Evolutionary conservation across 1,284 basidiomycete genomes (phyloP).

Genomic region (Fomitopsis palustris): DNA sequence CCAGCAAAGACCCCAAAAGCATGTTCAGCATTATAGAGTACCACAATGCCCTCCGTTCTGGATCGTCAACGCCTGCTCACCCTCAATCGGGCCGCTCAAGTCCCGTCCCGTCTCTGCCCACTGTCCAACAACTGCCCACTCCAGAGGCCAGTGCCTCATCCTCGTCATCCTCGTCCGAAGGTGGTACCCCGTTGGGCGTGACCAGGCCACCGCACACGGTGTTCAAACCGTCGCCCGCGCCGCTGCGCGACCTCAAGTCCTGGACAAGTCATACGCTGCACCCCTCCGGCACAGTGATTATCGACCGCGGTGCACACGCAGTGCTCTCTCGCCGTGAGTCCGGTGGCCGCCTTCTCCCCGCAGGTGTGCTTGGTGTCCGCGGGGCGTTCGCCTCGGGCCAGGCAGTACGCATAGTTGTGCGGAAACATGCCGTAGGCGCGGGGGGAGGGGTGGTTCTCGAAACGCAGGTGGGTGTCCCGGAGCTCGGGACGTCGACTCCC

Average conservation of each 20-base stretch:
- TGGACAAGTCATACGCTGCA: constrained; percentile 94
- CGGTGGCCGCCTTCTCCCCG: constrained; percentile 88
- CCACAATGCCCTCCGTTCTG: constrained; percentile 43
- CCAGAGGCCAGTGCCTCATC: constrained; percentile 12
- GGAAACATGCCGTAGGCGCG: constrained; percentile 23
- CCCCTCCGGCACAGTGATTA: constrained; percentile 84
- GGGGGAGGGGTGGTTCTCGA: too few species aligned
- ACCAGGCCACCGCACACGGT: constrained; percentile 80
- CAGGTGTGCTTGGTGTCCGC: constrained; percentile 83
- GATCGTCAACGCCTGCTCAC: constrained; percentile 26
- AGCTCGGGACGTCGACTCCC: constrained; percentile 34
- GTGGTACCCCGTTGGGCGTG: constrained; percentile 2
- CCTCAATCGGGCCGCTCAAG: constrained; percentile 35
- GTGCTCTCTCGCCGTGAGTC: constrained; percentile 84
- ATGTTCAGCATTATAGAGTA: constrained; percentile 84
- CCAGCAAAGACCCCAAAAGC: constrained; percentile 76
- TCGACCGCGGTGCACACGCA: constrained; percentile 86
- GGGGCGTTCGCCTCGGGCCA: constrained; percentile 94
- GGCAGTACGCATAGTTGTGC: constrained; percentile 83
- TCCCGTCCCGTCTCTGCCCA: constrained; percentile 25
- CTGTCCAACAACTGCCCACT: constrained; percentile 4
- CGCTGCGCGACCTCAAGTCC: constrained; percentile 88
- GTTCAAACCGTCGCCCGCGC: constrained; percentile 74
- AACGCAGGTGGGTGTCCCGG: constrained; percentile 3
- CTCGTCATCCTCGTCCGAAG: constrained; percentile 10